phyloP scores from a whole-genome alignment of 106 monocot genomes.

The Vanilla planifolia region DNA sequence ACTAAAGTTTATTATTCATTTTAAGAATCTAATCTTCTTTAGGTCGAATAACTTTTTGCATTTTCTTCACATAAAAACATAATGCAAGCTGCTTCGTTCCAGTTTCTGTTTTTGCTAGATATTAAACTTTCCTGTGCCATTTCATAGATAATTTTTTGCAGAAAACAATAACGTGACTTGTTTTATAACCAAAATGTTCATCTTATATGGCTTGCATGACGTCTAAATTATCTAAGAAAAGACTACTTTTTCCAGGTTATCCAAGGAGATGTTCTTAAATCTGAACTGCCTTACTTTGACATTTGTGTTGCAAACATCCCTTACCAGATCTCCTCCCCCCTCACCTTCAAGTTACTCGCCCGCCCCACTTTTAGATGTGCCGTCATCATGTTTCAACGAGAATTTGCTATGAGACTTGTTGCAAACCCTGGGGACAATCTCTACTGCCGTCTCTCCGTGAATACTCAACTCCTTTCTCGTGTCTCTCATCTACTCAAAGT shows the following conservation, averaged over 20 bases:
- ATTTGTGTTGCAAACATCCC: constrained; percentile 96
- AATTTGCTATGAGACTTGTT: constrained; percentile 81
- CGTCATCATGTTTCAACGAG: constrained; percentile 88
- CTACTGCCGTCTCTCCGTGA: constrained; percentile 84
- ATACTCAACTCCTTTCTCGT: constrained; percentile 74
- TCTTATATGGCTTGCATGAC: too few relatives aligned
- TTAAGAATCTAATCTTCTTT: too few relatives aligned
- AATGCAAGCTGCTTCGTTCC: too few relatives aligned
- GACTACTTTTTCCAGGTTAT: constrained; percentile 50
- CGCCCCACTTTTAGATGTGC: constrained; percentile 81
- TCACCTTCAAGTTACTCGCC: constrained; percentile 88
- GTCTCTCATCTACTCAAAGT: constrained; percentile 87
- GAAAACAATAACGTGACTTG: too few relatives aligned
- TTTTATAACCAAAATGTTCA: too few relatives aligned
- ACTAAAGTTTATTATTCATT: too few relatives aligned
- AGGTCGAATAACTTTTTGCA: too few relatives aligned
- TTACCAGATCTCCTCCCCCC: constrained; percentile 88
- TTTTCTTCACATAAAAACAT: too few relatives aligned
- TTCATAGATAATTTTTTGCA: too few relatives aligned
- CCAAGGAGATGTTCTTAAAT: constrained; percentile 91
- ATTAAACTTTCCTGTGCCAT: too few relatives aligned
- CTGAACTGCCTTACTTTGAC: constrained; percentile 92
- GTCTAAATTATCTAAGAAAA: too few relatives aligned
- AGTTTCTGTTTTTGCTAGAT: too few relatives aligned
- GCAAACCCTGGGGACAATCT: constrained; percentile 77